These are phyloP conservation scores for Pseudogymnoascus sp. DNA, from an alignment of 2,329 filamentous ascomycete genomes.

Conservation along the genomic window DNA sequence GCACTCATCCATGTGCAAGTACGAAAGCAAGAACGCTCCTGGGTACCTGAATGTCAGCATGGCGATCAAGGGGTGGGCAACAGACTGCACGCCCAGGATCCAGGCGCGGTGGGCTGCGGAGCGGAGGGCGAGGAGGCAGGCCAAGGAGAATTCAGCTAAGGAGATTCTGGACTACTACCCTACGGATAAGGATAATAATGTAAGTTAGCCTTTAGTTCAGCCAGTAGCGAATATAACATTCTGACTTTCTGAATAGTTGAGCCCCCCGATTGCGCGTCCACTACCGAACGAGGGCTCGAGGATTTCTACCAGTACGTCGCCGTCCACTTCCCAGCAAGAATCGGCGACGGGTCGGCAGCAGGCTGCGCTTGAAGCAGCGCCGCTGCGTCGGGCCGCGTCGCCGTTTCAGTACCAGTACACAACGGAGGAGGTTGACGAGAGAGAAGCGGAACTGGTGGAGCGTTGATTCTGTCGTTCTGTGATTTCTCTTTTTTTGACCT, in stretches of 20 bases:
- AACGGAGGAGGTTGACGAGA: slow-evolving; percentile 21
- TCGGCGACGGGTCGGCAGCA: neutral
- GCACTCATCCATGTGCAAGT: slow-evolving; percentile 68
- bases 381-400: neutral
- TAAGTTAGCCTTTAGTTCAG: slow-evolving; percentile 12
- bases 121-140: slow-evolving; percentile 18
- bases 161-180: slow-evolving; percentile 20
- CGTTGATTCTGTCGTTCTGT: slow-evolving; percentile 8
- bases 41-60: slow-evolving; percentile 41
- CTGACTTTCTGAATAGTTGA: slow-evolving; percentile 4
- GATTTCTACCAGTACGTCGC: neutral
- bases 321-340: neutral
- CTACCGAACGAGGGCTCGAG: neutral
- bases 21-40: slow-evolving; percentile 52
- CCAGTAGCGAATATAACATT: neutral
- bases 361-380: slow-evolving; percentile 19
- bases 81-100: slow-evolving; percentile 19
- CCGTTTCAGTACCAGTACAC: slow-evolving; percentile 2
- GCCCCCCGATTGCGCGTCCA: neutral
- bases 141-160: slow-evolving; percentile 20
- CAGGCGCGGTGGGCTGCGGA: slow-evolving; percentile 22
- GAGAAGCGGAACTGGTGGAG: slow-evolving; percentile 20
- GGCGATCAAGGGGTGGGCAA: slow-evolving; percentile 24
- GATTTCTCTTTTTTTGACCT: neutral
- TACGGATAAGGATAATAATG: slow-evolving; percentile 2